Conservation (phyloP, 1,284 basidiomycete species). For the Ceratobasidium sp. region DNA sequence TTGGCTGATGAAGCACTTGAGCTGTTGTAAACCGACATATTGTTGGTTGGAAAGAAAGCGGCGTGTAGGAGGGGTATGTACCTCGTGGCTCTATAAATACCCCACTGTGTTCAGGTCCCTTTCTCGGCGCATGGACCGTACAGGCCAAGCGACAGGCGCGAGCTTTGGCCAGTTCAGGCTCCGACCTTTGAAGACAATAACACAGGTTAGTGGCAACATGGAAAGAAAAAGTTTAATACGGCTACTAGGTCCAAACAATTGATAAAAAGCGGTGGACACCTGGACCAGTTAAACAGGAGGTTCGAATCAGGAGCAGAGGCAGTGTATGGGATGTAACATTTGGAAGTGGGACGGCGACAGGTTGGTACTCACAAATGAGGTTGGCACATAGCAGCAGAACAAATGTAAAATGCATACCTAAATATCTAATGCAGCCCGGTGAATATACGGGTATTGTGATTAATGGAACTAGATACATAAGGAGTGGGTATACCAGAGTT, state of each 20-base stretch:
- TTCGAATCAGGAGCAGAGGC: background rate
- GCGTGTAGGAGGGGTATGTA: background rate
- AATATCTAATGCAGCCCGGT: too few relatives aligned
- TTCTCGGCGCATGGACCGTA: background rate
- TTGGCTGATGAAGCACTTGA: background rate
- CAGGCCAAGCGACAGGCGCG: background rate
- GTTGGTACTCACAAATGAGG: background rate
- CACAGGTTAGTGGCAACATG: background rate
- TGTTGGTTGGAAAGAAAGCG: background rate
- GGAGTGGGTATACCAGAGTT: too few relatives aligned
- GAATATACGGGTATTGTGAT: too few relatives aligned
- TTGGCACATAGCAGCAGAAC: background rate
- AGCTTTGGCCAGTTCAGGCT: background rate
- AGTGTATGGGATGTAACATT: background rate
- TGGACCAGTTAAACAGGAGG: background rate
- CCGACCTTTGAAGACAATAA: background rate
- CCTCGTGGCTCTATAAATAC: background rate
- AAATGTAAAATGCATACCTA: too few relatives aligned
- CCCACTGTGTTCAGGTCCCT: background rate
- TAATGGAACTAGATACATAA: too few relatives aligned
- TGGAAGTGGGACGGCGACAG: background rate
- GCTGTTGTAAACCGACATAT: background rate
- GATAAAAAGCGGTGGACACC: background rate
- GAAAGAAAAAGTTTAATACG: background rate
- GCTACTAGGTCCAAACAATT: background rate